These are phyloP conservation scores for Rhodomyrtus tomentosa DNA, from an alignment of 345 rosid species.

Conservation along the genomic window DNA sequence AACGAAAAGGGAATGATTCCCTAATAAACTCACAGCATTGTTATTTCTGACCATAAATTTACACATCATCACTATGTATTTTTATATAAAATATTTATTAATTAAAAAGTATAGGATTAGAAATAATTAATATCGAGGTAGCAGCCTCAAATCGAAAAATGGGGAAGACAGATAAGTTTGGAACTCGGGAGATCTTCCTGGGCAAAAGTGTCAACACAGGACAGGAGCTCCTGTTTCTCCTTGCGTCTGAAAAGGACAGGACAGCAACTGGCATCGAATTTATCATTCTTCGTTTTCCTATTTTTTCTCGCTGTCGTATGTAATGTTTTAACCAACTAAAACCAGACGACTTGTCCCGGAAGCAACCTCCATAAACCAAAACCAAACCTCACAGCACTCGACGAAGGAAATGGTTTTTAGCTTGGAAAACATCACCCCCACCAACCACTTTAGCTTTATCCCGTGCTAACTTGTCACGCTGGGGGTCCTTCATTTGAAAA, in stretches of 20 bases:
- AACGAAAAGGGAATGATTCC: too few species aligned
- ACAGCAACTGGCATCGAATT: neutral
- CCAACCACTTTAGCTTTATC: neutral
- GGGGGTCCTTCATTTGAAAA: neutral
- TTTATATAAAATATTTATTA: too few species aligned
- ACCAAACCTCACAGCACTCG: neutral
- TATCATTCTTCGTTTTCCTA: neutral
- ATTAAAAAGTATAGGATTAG: too few species aligned
- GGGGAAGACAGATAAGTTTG: neutral
- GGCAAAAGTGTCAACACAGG: neutral
- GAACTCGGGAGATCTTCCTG: neutral
- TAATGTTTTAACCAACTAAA: neutral
- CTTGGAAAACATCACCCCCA: neutral
- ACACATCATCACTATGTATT: too few species aligned
- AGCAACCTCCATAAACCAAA: neutral
- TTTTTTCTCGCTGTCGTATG: neutral
- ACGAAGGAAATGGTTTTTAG: neutral
- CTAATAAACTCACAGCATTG: too few species aligned
- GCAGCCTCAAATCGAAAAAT: too few species aligned
- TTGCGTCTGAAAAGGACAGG: neutral
- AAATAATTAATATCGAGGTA: too few species aligned
- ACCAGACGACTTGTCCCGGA: neutral
- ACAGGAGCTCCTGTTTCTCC: neutral
- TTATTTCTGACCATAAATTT: too few species aligned
- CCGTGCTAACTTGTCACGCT: neutral